phyloP scores from a whole-genome alignment of 192 early-diverging fungal species.

The Neocallimastix lanati region DNA sequence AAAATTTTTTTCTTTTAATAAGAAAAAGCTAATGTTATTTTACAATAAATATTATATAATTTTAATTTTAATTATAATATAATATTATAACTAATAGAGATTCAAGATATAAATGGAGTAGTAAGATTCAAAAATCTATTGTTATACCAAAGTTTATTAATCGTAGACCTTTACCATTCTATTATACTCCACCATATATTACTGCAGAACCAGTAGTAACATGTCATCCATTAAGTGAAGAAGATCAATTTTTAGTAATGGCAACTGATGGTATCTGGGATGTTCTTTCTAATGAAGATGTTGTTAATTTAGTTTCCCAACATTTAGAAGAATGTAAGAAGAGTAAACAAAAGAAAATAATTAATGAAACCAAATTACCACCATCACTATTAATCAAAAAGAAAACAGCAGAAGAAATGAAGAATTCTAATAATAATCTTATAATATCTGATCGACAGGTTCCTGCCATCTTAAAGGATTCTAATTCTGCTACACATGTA shows the following conservation, averaged over 20 bases:
- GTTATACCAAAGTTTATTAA: constrained; percentile 1
- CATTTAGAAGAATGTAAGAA: not conserved
- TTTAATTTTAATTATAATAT: too few species aligned
- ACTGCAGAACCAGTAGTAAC: constrained; percentile 54
- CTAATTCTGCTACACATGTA: constrained; percentile 51
- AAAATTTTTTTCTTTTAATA: too few species aligned
- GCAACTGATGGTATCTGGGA: constrained; percentile 69
- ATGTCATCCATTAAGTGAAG: too few species aligned
- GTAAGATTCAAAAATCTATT: constrained; percentile 5
- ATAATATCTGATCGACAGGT: not conserved
- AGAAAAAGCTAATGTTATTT: too few species aligned
- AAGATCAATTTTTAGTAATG: constrained; percentile 57
- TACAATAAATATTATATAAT: too few species aligned
- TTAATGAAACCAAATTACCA: not conserved
- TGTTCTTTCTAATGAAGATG: too few species aligned
- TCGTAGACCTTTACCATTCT: constrained; percentile 35
- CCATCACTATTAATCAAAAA: not conserved
- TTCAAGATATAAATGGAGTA: too few species aligned
- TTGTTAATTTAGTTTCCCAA: not conserved
- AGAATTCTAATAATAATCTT: not conserved
- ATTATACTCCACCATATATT: too few species aligned
- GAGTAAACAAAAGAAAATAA: not conserved
- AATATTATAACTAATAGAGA: too few species aligned
- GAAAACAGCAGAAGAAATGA: not conserved
- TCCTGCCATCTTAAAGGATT: constrained; percentile 8